Evolutionary conservation across 1,284 basidiomycete species (phyloP).

Genomic region (Cyathus olla): DNA sequence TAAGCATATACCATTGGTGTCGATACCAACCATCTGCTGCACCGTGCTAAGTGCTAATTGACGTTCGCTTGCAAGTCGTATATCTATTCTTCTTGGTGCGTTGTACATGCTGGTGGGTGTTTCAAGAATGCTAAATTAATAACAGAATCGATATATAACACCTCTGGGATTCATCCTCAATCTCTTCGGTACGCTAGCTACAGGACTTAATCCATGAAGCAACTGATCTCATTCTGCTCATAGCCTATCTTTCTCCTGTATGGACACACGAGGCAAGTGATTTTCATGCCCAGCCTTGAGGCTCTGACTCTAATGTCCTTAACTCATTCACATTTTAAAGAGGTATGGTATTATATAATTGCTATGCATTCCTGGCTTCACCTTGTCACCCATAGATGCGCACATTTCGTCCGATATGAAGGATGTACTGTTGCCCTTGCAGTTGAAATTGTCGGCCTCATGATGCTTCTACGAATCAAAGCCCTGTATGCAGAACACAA

Average conservation of each 20-base stretch:
- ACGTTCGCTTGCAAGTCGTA: conserved; percentile 41
- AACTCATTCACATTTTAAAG: background rate
- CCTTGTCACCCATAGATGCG: conserved; percentile 38
- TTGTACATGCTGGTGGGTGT: background rate
- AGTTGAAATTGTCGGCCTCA: conserved; percentile 58
- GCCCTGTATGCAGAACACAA: conserved; percentile 55
- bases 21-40: background rate
- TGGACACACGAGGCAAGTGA: conserved; percentile 52
- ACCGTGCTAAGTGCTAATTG: background rate
- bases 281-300: background rate
- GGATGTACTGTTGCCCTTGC: conserved; percentile 60
- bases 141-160: conserved; percentile 61
- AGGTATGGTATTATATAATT: too few relatives aligned
- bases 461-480: conserved; percentile 67
- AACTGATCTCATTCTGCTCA: background rate
- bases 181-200: conserved; percentile 48
- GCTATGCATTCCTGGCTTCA: background rate
- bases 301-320: conserved; percentile 1
- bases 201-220: background rate
- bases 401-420: conserved; percentile 61
- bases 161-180: conserved; percentile 63
- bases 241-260: conserved; percentile 56
- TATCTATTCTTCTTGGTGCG: conserved; percentile 61
- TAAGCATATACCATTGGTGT: conserved; percentile 37
- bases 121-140: background rate